Base-by-base conservation (phyloP, 1,284 basidiomycete species). In the Ustilago trichophora region DNA sequence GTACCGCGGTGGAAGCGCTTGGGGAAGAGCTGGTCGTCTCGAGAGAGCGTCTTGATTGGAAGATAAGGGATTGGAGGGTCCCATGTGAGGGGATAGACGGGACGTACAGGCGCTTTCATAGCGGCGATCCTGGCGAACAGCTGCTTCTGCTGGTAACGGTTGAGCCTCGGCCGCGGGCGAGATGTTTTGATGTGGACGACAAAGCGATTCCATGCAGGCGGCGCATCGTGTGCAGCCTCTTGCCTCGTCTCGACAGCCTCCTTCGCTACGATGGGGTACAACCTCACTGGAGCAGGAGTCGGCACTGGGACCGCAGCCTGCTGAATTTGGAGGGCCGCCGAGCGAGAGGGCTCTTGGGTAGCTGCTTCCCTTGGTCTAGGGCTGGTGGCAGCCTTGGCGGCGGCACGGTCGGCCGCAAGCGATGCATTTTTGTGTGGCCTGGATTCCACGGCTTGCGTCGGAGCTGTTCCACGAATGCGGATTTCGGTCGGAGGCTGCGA, bases 11-110 rank as follows among this genome's bases (percentile, higher is more conserved):
- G 57, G 58, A 52, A 77, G n/a, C 67, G 66, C 31, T 75, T 78
- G 7, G 72, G 63, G 41, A 76, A 75, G 45, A 78, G 67, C 41
- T 69, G 69, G 33, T 76, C 76, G 40, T 78, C 74, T 16, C 72
- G 47, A 3, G 58, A 73, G 8, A 78, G 53, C 10, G 74, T 78
- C 56, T 68, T 63, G 42, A 66, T 58, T 18, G 72, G 58, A 16
- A 77, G 54, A 15, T 53, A 48, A 1, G 50, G 26, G 19, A 76
- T 48, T 11, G 76, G 73, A 16, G 76, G 75, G 4, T 74, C 72
- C 76, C 76, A 78, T 3, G 76, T 71, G 8, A 76, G 60, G 2
- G 66, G 48, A 19, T 72, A 65, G 26, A 77, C 66, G 2, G 56
- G 27, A 27, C 59, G 58, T 19, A 50, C 54, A 5, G 47, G 40